Conservation (phyloP, 2,329 filamentous ascomycete species). For the Arthrobotrys iridis region DNA sequence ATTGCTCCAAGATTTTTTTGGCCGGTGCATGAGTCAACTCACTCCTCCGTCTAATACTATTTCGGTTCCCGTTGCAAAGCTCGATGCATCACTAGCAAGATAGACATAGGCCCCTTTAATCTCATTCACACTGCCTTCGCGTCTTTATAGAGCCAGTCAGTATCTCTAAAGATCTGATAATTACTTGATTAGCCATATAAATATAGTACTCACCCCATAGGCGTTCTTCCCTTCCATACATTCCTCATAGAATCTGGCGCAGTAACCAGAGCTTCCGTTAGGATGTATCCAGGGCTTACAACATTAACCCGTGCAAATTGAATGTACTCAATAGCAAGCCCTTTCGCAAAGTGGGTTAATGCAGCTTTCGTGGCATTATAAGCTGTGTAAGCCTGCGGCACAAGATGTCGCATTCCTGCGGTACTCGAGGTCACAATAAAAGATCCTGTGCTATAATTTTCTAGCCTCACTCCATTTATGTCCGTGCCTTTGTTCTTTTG, state of each 20-base stretch:
- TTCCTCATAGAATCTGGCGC: conserved; percentile 73
- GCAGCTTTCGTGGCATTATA: conserved; percentile 79
- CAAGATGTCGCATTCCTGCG: conserved; percentile 79
- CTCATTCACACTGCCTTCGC: conserved; percentile 73
- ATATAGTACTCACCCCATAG: conserved; percentile 71
- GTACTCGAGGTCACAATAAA: conserved; percentile 83
- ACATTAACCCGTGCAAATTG: conserved; percentile 78
- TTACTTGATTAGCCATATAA: conserved; percentile 7
- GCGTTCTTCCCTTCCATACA: conserved; percentile 80
- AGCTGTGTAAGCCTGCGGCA: conserved; percentile 77
- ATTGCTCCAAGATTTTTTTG: too few relatives aligned
- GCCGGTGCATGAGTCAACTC: conserved; percentile 59
- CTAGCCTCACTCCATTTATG: conserved; percentile 65
- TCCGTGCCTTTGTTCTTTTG: conserved; percentile 61
- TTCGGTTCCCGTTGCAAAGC: conserved; percentile 66
- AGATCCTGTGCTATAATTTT: conserved; percentile 73
- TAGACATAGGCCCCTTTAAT: conserved; percentile 70
- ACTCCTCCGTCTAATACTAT: conserved; percentile 61
- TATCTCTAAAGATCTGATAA: not conserved
- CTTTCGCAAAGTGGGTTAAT: conserved; percentile 66
- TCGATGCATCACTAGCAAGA: conserved; percentile 66
- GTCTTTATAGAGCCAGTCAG: conserved; percentile 59
- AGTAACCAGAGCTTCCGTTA: conserved; percentile 76
- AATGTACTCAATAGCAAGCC: conserved; percentile 79
- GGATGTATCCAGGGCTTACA: conserved; percentile 78